These are phyloP conservation scores for Colletotrichum scovillei DNA, from an alignment of 2,329 filamentous ascomycete genomes.

Conservation along the genomic window DNA sequence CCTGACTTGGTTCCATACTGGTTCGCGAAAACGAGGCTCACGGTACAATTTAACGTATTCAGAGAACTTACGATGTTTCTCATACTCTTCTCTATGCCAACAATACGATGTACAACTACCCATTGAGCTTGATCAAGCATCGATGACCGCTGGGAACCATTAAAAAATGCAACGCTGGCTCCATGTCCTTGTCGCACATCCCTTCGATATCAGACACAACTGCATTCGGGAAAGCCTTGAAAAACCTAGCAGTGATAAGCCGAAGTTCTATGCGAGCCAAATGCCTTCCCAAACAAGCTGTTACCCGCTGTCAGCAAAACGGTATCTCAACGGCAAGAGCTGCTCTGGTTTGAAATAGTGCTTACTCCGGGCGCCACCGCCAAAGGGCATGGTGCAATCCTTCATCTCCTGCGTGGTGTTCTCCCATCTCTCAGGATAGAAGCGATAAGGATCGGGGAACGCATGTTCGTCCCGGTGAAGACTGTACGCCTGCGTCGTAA, in stretches of 20 bases:
- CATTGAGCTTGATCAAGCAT: conserved; percentile 41
- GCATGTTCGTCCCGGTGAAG: conserved; percentile 56
- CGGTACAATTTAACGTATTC: neutral
- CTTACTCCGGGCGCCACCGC: neutral
- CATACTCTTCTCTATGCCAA: neutral
- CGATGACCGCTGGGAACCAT: conserved; percentile 45
- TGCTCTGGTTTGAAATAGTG: fast-evolving
- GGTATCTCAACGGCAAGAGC: too few species aligned
- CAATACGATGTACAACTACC: neutral
- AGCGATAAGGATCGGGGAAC: conserved; percentile 52
- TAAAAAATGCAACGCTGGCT: conserved; percentile 46
- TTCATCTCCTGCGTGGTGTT: conserved; percentile 52
- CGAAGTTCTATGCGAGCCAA: conserved; percentile 68
- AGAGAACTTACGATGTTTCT: neutral
- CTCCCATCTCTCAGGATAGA: conserved; percentile 19
- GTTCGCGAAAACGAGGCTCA: neutral
- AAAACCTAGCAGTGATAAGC: conserved; percentile 63
- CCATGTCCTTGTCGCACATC: conserved; percentile 52
- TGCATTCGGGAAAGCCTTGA: conserved; percentile 56
- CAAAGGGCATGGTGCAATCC: conserved; percentile 42
- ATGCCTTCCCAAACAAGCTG: conserved; percentile 65
- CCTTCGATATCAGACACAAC: conserved; percentile 42
- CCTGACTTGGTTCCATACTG: neutral
- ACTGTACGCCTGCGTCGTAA: conserved; percentile 57
- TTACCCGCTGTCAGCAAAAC: neutral